Conservation (phyloP, 192 early-diverging fungal genomes). For the Coemansia sp. region DNA sequence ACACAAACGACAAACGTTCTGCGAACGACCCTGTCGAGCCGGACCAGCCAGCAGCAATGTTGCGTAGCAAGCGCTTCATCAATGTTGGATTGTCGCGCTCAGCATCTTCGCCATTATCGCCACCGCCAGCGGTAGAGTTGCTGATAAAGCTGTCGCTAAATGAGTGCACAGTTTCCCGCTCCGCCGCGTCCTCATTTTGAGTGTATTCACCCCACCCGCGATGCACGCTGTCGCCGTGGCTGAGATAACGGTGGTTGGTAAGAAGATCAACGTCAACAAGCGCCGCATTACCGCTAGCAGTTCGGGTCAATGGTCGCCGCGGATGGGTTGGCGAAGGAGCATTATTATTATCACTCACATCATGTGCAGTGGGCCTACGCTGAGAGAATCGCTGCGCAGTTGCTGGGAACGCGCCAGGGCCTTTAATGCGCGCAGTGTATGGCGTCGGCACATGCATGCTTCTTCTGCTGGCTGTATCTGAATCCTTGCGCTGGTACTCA, state of each 20-base stretch:
- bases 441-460: conserved; percentile 25
- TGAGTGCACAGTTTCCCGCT: conserved; percentile 29
- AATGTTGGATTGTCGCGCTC: conserved; percentile 47
- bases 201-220: conserved; percentile 49
- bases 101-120: neutral
- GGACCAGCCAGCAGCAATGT: conserved; percentile 43
- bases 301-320: conserved; percentile 10
- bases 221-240: conserved; percentile 18
- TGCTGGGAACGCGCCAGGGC: conserved; percentile 50
- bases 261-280: conserved; percentile 29
- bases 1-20: conserved; percentile 42
- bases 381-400: conserved; percentile 51
- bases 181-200: conserved; percentile 18
- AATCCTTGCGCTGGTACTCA: conserved; percentile 14
- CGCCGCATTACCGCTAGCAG: conserved; percentile 23
- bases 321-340: conserved; percentile 24
- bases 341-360: conserved; percentile 18
- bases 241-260: conserved; percentile 32
- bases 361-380: conserved; percentile 23
- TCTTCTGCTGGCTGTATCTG: conserved; percentile 13
- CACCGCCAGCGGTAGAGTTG: conserved; percentile 36
- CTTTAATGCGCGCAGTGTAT: conserved; percentile 47
- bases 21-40: conserved; percentile 37
- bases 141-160: conserved; percentile 51
- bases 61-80: conserved; percentile 40